phyloP scores from a whole-genome alignment of 2,329 filamentous ascomycete genomes.

The Colletotrichum endophyticum region DNA sequence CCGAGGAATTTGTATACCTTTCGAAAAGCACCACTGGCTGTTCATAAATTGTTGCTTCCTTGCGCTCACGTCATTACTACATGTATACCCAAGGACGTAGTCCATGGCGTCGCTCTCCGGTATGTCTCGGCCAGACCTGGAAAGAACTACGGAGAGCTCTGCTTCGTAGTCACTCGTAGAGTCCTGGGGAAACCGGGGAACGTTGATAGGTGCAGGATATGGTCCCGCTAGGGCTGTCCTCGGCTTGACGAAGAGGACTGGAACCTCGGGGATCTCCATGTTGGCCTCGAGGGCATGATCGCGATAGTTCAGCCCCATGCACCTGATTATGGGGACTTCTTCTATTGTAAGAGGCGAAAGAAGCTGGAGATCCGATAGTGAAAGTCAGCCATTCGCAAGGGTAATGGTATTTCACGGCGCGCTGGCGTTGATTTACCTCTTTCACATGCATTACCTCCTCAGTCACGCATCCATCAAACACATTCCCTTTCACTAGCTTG shows the following conservation, averaged over 20 bases:
- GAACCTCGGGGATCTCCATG: not conserved
- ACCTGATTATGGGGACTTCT: not conserved
- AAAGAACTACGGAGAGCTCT: not conserved
- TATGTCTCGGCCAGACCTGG: not conserved
- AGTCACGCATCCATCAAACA: not conserved
- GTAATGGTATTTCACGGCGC: not conserved
- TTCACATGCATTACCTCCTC: not conserved
- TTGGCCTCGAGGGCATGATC: not conserved
- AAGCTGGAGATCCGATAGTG: not conserved
- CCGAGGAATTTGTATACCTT: not conserved
- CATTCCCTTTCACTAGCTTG: not conserved
- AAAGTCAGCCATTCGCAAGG: not conserved
- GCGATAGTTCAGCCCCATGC: not conserved
- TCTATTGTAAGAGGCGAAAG: not conserved
- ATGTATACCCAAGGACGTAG: not conserved
- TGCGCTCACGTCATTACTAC: not conserved
- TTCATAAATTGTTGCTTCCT: not conserved
- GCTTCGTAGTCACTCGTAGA: not conserved
- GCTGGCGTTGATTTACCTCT: not conserved
- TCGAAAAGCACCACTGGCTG: not conserved
- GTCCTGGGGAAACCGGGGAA: not conserved
- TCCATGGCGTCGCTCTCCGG: not conserved
- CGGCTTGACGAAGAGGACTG: not conserved
- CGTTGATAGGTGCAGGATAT: not conserved
- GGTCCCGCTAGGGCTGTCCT: not conserved